Percentiles rank a stretch among this genome's conserved stretches.
Evolutionary conservation across 805 yeast species (phyloP).

Genomic region (Priceomyces fermenticarens): DNA sequence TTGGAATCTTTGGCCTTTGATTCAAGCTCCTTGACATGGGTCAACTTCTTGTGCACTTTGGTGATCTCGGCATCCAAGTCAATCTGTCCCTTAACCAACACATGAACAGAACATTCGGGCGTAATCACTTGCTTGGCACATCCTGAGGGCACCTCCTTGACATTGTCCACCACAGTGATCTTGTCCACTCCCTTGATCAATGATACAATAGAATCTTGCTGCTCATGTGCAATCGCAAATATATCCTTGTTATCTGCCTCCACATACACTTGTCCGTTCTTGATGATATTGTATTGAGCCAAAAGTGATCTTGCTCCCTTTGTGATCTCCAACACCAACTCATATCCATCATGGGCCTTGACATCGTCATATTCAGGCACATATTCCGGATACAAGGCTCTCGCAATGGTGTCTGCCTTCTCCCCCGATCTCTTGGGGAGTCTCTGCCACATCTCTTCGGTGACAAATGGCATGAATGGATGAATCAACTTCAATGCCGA

Average conservation of each 20-base stretch:
- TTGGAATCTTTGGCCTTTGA: slow-evolving; percentile 68
- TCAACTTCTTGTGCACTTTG: slow-evolving; percentile 77
- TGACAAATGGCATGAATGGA: slow-evolving; percentile 96
- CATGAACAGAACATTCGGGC: slow-evolving; percentile 80
- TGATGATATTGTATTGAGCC: slow-evolving; percentile 84
- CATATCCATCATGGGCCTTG: slow-evolving; percentile 72
- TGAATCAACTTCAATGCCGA: slow-evolving; percentile 89
- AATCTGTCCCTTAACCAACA: slow-evolving; percentile 90
- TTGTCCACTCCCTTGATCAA: slow-evolving; percentile 87
- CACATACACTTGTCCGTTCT: slow-evolving; percentile 82
- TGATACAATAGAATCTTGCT: slow-evolving; percentile 83
- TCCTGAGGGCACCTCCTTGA: slow-evolving; percentile 74
- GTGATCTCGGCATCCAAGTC: slow-evolving; percentile 88
- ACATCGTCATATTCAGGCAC: slow-evolving; percentile 58
- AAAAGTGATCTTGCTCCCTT: slow-evolving; percentile 89
- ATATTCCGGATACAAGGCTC: slow-evolving; percentile 76
- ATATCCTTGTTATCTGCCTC: slow-evolving; percentile 56
- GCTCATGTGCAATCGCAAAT: slow-evolving; percentile 56
- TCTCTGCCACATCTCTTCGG: slow-evolving; percentile 99
- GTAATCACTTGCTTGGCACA: slow-evolving; percentile 82
- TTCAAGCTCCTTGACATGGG: slow-evolving; percentile 57
- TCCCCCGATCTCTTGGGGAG: slow-evolving; percentile 83
- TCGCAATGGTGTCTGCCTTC: slow-evolving; percentile 64
- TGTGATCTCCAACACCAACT: slow-evolving; percentile 79
- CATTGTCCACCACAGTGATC: slow-evolving; percentile 58